A percentile compares a stretch with the other conserved stretches of the same genome.
phyloP scores from a whole-genome alignment of 805 yeast species.

The Candida maesae region DNA sequence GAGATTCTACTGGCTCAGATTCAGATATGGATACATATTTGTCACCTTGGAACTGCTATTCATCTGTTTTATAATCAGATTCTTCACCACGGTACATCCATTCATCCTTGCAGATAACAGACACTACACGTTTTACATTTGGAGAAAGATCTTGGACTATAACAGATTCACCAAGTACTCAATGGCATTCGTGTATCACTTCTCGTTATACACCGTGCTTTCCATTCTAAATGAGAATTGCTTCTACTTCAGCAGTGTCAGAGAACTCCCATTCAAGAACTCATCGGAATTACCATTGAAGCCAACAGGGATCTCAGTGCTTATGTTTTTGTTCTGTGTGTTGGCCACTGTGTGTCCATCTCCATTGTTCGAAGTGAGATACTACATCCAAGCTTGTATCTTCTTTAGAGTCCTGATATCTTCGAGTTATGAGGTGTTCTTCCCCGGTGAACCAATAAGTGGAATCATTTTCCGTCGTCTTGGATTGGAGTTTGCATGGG shows the following conservation, averaged over 20 bases:
- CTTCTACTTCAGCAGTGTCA: slow-evolving; percentile 32
- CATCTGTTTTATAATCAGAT: slow-evolving; percentile 46
- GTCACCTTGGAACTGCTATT: slow-evolving; percentile 29
- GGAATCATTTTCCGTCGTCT: slow-evolving; percentile 34
- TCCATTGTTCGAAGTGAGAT: slow-evolving; percentile 92
- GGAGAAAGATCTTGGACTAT: slow-evolving; percentile 58
- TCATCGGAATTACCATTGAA: slow-evolving; percentile 35
- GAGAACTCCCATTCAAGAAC: slow-evolving; percentile 35
- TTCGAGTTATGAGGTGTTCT: slow-evolving; percentile 34
- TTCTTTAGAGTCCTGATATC: slow-evolving; percentile 63
- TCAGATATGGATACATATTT: slow-evolving; percentile 27
- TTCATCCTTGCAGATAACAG: slow-evolving; percentile 91
- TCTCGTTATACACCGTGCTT: slow-evolving; percentile 37
- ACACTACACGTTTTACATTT: slow-evolving; percentile 86
- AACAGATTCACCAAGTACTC: slow-evolving; percentile 44
- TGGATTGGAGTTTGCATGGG: slow-evolving; percentile 59
- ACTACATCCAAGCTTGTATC: slow-evolving; percentile 77
- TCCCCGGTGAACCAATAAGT: slow-evolving; percentile 16
- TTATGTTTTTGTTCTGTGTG: slow-evolving; percentile 50
- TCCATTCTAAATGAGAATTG: slow-evolving; percentile 34
- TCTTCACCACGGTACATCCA: slow-evolving; percentile 78
- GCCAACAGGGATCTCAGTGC: slow-evolving; percentile 42
- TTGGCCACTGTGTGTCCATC: slow-evolving; percentile 73
- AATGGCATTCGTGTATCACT: slow-evolving; percentile 70
- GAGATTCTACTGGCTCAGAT: slow-evolving; percentile 34